Conservation (phyloP, 2,329 filamentous ascomycete genomes). For the Periglandula ipomoeae region DNA sequence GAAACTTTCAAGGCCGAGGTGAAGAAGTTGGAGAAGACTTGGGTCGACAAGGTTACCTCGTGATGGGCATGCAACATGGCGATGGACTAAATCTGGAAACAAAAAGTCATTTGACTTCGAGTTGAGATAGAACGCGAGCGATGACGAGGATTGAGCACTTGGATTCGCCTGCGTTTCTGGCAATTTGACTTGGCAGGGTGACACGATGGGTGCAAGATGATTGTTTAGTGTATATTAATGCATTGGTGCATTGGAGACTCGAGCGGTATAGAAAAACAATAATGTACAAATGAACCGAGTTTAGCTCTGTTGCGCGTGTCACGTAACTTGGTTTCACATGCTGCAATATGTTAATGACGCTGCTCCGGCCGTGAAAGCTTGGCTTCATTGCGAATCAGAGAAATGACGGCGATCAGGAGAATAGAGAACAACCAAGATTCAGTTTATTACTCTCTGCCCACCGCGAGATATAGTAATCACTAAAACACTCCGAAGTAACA, state of each 20-base stretch:
- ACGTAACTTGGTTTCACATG: not conserved
- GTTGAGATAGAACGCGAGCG: not conserved
- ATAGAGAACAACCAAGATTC: too few species aligned
- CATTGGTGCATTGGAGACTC: conserved; percentile 17
- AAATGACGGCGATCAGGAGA: too few species aligned
- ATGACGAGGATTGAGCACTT: not conserved
- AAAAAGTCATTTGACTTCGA: too few species aligned
- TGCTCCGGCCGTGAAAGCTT: too few species aligned
- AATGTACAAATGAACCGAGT: conserved; percentile 15
- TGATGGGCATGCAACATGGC: too few species aligned
- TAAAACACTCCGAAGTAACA: too few species aligned
- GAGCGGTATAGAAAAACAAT: conserved; percentile 21
- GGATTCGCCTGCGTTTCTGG: not conserved
- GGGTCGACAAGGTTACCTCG: conserved; percentile 71
- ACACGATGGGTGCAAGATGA: not conserved
- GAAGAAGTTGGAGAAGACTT: conserved; percentile 71
- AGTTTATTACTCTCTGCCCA: too few species aligned
- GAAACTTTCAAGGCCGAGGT: conserved; percentile 87
- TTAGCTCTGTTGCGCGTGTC: too few species aligned
- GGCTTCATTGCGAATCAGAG: too few species aligned
- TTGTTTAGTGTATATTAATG: conserved; percentile 21
- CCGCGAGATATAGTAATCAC: too few species aligned
- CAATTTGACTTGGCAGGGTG: not conserved
- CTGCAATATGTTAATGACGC: too few species aligned
- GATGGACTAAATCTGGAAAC: too few species aligned